Evolutionary conservation across 202 grass and related monocot genomes (phyloP).

Genomic region (Bolboschoenoplectus hybrid): DNA sequence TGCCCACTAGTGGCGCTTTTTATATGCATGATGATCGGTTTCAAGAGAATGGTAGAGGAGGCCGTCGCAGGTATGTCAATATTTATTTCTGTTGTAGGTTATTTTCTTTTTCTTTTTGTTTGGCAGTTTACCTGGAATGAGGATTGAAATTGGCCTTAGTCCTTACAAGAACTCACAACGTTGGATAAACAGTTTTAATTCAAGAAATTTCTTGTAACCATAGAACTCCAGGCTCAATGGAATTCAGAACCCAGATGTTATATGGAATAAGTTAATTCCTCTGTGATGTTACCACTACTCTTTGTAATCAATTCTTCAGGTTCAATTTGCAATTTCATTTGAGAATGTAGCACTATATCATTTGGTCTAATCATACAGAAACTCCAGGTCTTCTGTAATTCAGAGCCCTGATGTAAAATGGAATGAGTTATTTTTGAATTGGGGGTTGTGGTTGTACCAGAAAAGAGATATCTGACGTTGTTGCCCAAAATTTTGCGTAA

Average conservation of each 20-base stretch:
- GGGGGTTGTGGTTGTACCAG: not conserved
- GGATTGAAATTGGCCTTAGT: not conserved
- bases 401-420: not conserved
- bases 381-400: not conserved
- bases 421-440: not conserved
- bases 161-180: not conserved
- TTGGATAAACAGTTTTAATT: not conserved
- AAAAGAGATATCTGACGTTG: not conserved
- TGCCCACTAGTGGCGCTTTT: slow-evolving; percentile 85
- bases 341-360: not conserved
- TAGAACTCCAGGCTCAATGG: not conserved
- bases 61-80: slow-evolving; percentile 52
- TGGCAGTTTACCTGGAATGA: not conserved
- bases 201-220: not conserved
- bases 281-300: not conserved
- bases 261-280: not conserved
- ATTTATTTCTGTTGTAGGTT: slow-evolving; percentile 1
- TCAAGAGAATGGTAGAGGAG: slow-evolving; percentile 67
- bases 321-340: slow-evolving; percentile 4
- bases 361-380: not conserved
- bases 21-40: slow-evolving; percentile 99
- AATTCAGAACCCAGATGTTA: not conserved
- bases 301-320: not conserved
- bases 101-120: not conserved
- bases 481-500: too few relatives aligned